These are phyloP conservation scores for Coniosporium apollinis DNA, from an alignment of 495 filamentous ascomycete species.

Conservation along the genomic window DNA sequence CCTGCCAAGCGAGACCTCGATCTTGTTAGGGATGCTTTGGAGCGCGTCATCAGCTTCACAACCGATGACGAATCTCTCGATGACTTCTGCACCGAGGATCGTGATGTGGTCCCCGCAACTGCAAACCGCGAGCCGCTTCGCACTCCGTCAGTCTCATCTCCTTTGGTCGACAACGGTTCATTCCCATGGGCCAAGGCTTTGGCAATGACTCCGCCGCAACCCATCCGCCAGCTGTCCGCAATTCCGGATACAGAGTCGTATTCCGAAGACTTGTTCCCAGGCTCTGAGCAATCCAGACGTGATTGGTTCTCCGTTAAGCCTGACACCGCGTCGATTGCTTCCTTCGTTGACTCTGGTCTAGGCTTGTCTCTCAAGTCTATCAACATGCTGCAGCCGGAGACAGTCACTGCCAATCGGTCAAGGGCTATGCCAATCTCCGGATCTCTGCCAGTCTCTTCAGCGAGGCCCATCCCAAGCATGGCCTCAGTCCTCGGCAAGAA, in stretches of 20 bases:
- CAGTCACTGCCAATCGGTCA: slow-evolving; percentile 21
- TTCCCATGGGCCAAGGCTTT: slow-evolving; percentile 95
- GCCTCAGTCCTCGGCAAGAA: slow-evolving; percentile 64
- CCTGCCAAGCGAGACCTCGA: slow-evolving; percentile 73
- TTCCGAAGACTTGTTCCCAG: slow-evolving; percentile 77
- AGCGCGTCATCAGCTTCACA: slow-evolving; percentile 76
- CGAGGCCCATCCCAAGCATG: slow-evolving; percentile 43
- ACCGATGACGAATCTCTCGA: slow-evolving; percentile 82
- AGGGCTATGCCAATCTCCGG: slow-evolving; percentile 46
- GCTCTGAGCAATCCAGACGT: slow-evolving; percentile 41
- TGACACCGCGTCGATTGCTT: slow-evolving; percentile 62
- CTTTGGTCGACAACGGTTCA: slow-evolving; percentile 57
- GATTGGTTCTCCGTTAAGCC: slow-evolving; percentile 33
- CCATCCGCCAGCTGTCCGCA: slow-evolving; percentile 68
- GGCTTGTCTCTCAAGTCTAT: slow-evolving; percentile 52
- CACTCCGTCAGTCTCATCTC: slow-evolving; percentile 86
- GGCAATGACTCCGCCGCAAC: slow-evolving; percentile 55
- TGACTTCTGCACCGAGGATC: slow-evolving; percentile 81
- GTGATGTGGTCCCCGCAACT: slow-evolving; percentile 51
- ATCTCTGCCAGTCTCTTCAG: slow-evolving; percentile 58
- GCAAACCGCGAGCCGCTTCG: slow-evolving; percentile 90
- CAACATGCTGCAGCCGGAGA: slow-evolving; percentile 28
- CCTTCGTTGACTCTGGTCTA: slow-evolving; percentile 57
- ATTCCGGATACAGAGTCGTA: slow-evolving; percentile 68
- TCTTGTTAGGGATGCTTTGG: slow-evolving; percentile 56